Conservation (phyloP, 2,329 filamentous ascomycete species). For the Xylaria polymorpha region DNA sequence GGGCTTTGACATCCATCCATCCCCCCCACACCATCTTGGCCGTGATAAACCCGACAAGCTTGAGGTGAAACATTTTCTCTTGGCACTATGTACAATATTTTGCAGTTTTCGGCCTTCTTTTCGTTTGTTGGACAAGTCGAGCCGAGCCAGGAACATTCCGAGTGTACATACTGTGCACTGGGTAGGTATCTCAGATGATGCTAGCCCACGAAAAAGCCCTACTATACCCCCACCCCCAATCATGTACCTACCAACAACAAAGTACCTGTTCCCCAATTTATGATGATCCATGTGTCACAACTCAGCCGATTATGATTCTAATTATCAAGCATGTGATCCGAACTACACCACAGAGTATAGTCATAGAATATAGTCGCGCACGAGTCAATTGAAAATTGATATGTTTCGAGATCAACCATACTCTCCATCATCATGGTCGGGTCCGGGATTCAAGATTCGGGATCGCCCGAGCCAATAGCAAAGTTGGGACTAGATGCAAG, state of each 20-base stretch:
- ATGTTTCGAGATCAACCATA: constrained; percentile 9
- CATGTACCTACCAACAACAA: neutral
- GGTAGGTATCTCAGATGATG: neutral
- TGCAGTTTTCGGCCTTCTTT: neutral
- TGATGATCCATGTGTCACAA: neutral
- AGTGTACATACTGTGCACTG: too few species aligned
- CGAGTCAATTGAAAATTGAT: neutral
- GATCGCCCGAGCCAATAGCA: constrained; percentile 35
- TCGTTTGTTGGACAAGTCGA: neutral
- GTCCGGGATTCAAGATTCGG: constrained; percentile 30
- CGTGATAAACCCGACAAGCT: neutral
- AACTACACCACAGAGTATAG: neutral
- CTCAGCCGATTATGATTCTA: neutral
- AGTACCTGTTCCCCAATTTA: neutral
- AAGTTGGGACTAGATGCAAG: constrained; percentile 34
- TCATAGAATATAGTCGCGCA: neutral
- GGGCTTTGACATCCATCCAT: neutral
- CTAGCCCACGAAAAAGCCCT: neutral
- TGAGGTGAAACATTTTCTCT: constrained; percentile 1
- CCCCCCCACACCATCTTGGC: neutral
- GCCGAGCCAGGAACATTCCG: neutral
- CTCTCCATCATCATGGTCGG: constrained; percentile 4
- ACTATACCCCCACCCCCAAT: neutral
- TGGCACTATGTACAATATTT: neutral
- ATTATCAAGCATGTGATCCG: neutral